Conservation (phyloP, 495 filamentous ascomycete species). For the Recurvomyces mirabilis region DNA sequence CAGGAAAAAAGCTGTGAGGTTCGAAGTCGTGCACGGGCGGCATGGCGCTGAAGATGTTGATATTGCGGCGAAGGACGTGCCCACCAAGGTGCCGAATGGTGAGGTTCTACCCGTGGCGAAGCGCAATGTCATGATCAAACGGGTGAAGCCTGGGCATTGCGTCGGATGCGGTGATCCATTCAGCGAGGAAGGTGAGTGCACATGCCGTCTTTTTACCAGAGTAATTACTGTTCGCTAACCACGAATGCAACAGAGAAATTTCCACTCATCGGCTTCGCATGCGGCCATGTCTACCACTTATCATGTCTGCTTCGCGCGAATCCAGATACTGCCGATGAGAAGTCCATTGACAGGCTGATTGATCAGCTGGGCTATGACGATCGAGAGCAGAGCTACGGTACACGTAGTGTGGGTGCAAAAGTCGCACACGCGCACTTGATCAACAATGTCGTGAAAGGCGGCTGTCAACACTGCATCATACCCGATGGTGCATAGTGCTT, state of each 20-base stretch:
- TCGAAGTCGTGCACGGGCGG: slow-evolving; percentile 52
- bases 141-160: slow-evolving; percentile 21
- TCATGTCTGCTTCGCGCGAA: slow-evolving; percentile 52
- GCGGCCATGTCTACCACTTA: slow-evolving; percentile 84
- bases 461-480: slow-evolving; percentile 26
- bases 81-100: slow-evolving; percentile 9
- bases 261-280: slow-evolving; percentile 72
- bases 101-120: slow-evolving; percentile 13
- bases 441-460: slow-evolving; percentile 54
- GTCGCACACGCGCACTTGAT: slow-evolving; percentile 80
- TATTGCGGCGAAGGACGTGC: slow-evolving; percentile 11
- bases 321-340: slow-evolving; percentile 18
- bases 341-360: slow-evolving; percentile 32
- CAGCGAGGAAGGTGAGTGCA: slow-evolving; percentile 14
- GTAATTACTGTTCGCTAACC: background rate
- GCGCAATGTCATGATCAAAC: slow-evolving; percentile 15
- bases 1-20: slow-evolving; percentile 74
- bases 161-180: slow-evolving; percentile 18
- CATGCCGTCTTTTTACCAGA: background rate
- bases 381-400: slow-evolving; percentile 32
- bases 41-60: slow-evolving; percentile 11
- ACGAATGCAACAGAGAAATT: slow-evolving; percentile 14
- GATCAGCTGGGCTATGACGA: slow-evolving; percentile 33
- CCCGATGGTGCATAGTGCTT: slow-evolving; percentile 9
- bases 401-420: slow-evolving; percentile 64